These are phyloP conservation scores for Acephala macrosclerotiorum DNA, from an alignment of 2,329 filamentous ascomycete genomes.

Conservation along the genomic window DNA sequence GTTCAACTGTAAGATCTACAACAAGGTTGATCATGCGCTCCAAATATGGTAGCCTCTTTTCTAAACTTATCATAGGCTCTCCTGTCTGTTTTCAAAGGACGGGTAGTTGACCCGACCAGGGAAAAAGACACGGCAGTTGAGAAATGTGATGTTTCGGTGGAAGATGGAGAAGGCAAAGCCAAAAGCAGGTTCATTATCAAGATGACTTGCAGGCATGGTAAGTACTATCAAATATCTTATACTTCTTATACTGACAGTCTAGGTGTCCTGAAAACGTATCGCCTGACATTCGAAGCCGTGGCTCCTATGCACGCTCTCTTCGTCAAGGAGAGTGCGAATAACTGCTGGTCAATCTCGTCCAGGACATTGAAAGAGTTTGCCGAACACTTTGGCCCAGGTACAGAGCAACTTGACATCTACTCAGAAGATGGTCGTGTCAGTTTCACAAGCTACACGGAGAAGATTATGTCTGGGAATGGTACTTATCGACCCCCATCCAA, in stretches of 20 bases:
- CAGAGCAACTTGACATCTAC: slow-evolving; percentile 82
- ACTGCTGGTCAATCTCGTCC: slow-evolving; percentile 77
- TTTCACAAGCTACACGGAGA: slow-evolving; percentile 84
- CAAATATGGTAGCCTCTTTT: background rate
- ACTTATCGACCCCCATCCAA: slow-evolving; percentile 27
- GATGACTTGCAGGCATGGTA: slow-evolving; percentile 77
- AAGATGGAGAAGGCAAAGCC: slow-evolving; percentile 70
- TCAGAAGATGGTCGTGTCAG: slow-evolving; percentile 73
- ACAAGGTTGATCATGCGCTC: slow-evolving; percentile 57
- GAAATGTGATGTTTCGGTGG: slow-evolving; percentile 75
- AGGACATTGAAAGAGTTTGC: slow-evolving; percentile 76
- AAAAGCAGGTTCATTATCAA: slow-evolving; percentile 79
- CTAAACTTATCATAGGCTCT: slow-evolving; percentile 57
- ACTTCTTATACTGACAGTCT: slow-evolving; percentile 15
- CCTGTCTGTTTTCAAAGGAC: slow-evolving; percentile 76
- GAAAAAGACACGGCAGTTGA: slow-evolving; percentile 77
- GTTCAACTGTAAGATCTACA: slow-evolving; percentile 80
- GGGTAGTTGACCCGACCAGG: slow-evolving; percentile 65
- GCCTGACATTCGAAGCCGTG: slow-evolving; percentile 75
- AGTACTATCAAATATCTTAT: slow-evolving; percentile 45
- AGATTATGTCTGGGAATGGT: slow-evolving; percentile 73
- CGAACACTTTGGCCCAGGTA: slow-evolving; percentile 82
- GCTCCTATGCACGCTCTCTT: slow-evolving; percentile 82
- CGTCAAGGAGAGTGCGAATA: slow-evolving; percentile 68
- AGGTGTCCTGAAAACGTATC: slow-evolving; percentile 80